Base-by-base conservation (phyloP, 2,329 filamentous ascomycete species). In the Alternaria sp. region DNA sequence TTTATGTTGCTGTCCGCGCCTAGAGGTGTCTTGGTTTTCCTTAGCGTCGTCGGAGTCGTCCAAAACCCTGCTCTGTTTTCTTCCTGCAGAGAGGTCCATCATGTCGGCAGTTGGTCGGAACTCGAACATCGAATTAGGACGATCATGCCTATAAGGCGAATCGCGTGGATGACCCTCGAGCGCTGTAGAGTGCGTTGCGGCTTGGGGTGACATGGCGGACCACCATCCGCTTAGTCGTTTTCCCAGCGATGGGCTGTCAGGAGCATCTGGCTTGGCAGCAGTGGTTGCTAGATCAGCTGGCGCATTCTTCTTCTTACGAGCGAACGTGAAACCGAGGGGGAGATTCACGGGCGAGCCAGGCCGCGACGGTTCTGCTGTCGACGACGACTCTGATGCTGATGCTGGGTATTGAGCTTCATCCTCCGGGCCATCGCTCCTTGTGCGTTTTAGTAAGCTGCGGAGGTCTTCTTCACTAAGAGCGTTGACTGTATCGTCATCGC, bases 391-490 rank as follows among this genome's bases (percentile, higher is more conserved):
- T 3, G 72, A 72, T 14, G 62, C 69, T 5, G 72, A 71, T 9
- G 69, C 53, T 7, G 68, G 66, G 40, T 72, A 70, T 9, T 40
- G 40, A 13, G 39, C 37, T 10, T 41, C 56, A 17, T 44, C 63
- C 17, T 63, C 65, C 13, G 51, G 51, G 3, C 48, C 55, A 46
- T 66, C 64, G 42, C 68, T 68, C 40, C 69, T 73, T 13, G 69
- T 68, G 24, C 68, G 66, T 29, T 69, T 69, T 28, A 83, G 74
- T 21, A 83, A 70, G 3, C 68, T 72, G 41, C 73, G 72, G 5
- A 83, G 72, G 56, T 84, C 81, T 33, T 83, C 81, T 58, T 81
- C 80, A 17, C 78, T 80, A 5, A 83, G 68, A 5, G 81, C 72
- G 53, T 73, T 77, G 59, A 73, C 40, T 51, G 80, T 11, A 51